These are phyloP conservation scores for Ophiorrhiza pumila DNA, from an alignment of 257 asterid genomes.

Conservation along the genomic window DNA sequence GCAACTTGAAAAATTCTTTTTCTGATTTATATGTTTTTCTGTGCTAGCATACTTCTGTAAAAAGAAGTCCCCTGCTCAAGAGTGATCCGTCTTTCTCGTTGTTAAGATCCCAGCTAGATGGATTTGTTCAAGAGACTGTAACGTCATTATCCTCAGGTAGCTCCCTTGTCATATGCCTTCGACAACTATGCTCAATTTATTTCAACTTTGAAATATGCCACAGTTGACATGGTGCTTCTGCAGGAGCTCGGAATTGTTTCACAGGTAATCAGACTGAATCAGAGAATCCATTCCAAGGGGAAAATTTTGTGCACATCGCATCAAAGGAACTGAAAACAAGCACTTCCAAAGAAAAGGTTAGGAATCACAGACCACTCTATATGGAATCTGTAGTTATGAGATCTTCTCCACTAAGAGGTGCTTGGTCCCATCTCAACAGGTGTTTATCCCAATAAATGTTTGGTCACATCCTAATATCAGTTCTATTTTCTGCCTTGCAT, in stretches of 20 bases:
- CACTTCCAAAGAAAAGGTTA: slow-evolving; percentile 54
- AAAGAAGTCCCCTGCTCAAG: slow-evolving; percentile 2
- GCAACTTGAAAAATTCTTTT: not conserved
- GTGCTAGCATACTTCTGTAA: slow-evolving; percentile 6
- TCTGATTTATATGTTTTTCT: not conserved
- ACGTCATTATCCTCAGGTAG: slow-evolving; percentile 41
- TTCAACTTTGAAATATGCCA: slow-evolving; percentile 17
- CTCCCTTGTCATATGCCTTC: slow-evolving; percentile 13
- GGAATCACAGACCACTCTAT: slow-evolving; percentile 7
- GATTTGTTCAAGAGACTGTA: slow-evolving; percentile 27
- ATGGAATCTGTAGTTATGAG: not conserved
- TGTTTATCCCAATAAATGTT: no score
- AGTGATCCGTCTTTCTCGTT: slow-evolving; percentile 9
- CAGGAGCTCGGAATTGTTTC: slow-evolving; percentile 42
- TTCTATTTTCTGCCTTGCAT: no score
- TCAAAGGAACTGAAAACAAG: slow-evolving; percentile 52
- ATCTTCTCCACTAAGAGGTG: no score
- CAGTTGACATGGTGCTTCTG: slow-evolving; percentile 21
- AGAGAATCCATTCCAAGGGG: slow-evolving; percentile 30
- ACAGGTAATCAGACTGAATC: slow-evolving; percentile 33
- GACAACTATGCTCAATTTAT: slow-evolving; percentile 15
- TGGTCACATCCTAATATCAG: no score
- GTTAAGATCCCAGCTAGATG: slow-evolving; percentile 26
- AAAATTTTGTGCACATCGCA: slow-evolving; percentile 31
- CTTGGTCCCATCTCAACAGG: no score